These are phyloP conservation scores for Barnettozyma populi DNA, from an alignment of 805 yeast genomes.

Conservation along the genomic window DNA sequence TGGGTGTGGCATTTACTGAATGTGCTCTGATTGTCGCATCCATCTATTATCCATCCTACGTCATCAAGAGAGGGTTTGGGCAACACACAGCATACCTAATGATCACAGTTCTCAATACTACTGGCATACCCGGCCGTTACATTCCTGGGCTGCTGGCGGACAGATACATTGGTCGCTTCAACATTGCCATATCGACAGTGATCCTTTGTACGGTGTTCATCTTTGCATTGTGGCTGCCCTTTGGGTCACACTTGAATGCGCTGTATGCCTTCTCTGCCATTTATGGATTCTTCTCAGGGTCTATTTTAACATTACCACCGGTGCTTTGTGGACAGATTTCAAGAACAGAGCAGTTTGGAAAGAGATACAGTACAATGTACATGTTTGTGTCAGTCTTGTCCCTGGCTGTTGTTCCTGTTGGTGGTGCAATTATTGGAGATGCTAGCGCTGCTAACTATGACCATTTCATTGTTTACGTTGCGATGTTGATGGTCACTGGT, in stretches of 20 bases:
- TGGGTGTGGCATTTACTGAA: constrained; percentile 38
- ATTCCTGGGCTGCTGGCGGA: constrained; percentile 43
- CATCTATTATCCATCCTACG: constrained; percentile 50
- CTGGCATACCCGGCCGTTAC: constrained; percentile 42
- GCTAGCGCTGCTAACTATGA: constrained; percentile 31
- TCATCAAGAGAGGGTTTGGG: constrained; percentile 41
- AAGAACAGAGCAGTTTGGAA: constrained; percentile 48
- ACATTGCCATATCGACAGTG: constrained; percentile 39
- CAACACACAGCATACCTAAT: constrained; percentile 40
- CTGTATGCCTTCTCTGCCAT: constrained; percentile 41
- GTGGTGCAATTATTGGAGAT: constrained; percentile 41
- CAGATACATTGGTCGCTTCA: constrained; percentile 43
- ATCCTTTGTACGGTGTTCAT: constrained; percentile 30
- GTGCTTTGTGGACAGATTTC: constrained; percentile 57
- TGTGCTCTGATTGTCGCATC: constrained; percentile 33
- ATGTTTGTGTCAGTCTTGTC: constrained; percentile 49
- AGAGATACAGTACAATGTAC: constrained; percentile 52
- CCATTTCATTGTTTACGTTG: constrained; percentile 40
- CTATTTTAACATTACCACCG: constrained; percentile 53
- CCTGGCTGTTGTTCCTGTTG: constrained; percentile 43
- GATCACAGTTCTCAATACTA: constrained; percentile 41
- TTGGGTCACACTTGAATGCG: constrained; percentile 31
- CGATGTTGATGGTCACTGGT: constrained; percentile 35
- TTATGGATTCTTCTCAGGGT: constrained; percentile 53
- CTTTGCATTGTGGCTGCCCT: constrained; percentile 39